Evolutionary conservation across 148 eudicot species (phyloP), one percentile per base, ranked within the genome.

Genomic region (Rhododendron molle): DNA sequence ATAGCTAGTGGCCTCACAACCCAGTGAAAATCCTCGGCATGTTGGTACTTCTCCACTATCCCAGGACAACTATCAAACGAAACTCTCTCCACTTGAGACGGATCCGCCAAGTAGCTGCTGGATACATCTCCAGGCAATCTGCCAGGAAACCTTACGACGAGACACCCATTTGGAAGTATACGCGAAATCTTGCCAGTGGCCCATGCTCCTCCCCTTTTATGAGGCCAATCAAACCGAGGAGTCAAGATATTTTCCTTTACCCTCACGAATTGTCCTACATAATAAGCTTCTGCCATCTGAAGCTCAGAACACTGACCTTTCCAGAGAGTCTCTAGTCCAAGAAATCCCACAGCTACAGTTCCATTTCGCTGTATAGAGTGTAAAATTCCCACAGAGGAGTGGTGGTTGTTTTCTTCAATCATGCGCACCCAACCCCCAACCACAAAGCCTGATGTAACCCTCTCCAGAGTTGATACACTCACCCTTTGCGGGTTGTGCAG

Each of bases 1-100:
- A 94, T 90, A 23, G 90, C 83, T 36, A 95, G 78, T 54, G 99
- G 98, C 87, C 99, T 84, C 83, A 94, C 95, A 5, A 94, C 92
- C 99, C 99, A 96, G 86, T 95, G 99, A 76, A 92, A 89, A 90
- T 96, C 96, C 95, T 94, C 98, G 0, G 93, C 76, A 72, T 90
- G 98, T 78, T 94, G 93, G 86, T 92, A 96, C 85, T 96, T 96
- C 86, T 91, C 89, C 87, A 93, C 87, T 28, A 95, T 30, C 36
- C 97, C 96, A 0, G 90, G 91, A 86, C 93, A 93, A 4, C 94
- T 89, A 73, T 87, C 90, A 65, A 96, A 95, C 21, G 94, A 92
- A 50, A 96, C 91, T 4, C 21, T 84, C 87, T 93, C 97, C 38
- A 94, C 97, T 89, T 96, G 95, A 85, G 92, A 90, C 7, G 99